phyloP scores from a whole-genome alignment of 2,329 filamentous ascomycete species.

The Neopestalotiopsis rosae region DNA sequence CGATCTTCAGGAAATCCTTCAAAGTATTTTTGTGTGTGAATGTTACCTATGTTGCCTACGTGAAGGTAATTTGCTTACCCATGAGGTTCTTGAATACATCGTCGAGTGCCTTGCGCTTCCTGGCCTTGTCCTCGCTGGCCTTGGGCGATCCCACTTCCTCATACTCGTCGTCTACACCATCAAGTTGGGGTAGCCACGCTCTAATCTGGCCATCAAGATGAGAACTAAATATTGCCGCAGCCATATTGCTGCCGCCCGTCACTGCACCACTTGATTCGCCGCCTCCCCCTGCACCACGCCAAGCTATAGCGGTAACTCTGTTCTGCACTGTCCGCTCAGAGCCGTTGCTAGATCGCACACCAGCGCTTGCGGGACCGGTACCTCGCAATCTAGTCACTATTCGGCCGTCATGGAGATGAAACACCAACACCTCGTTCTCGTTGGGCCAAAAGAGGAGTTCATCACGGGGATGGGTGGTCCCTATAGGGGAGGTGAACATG shows the following conservation, averaged over 20 bases:
- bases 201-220: slow-evolving; percentile 86
- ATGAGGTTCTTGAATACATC: slow-evolving; percentile 81
- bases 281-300: slow-evolving; percentile 69
- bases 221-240: slow-evolving; percentile 74
- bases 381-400: slow-evolving; percentile 74
- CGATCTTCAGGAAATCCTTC: neutral
- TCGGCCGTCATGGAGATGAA: slow-evolving; percentile 79
- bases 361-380: slow-evolving; percentile 58
- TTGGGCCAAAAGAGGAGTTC: slow-evolving; percentile 84
- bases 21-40: neutral
- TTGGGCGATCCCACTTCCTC: slow-evolving; percentile 45
- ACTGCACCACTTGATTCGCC: slow-evolving; percentile 63
- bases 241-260: slow-evolving; percentile 58
- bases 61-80: slow-evolving; percentile 71
- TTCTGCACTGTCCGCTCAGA: slow-evolving; percentile 65
- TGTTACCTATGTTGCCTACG: slow-evolving; percentile 14
- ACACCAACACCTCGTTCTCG: slow-evolving; percentile 77
- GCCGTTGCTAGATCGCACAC: slow-evolving; percentile 47
- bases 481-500: slow-evolving; percentile 68
- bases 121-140: slow-evolving; percentile 56
- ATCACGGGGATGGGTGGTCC: slow-evolving; percentile 58
- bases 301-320: slow-evolving; percentile 76
- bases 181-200: slow-evolving; percentile 71
- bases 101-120: slow-evolving; percentile 80
- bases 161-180: slow-evolving; percentile 55